Percentiles rank a stretch among this genome's conserved stretches.
Conservation (phyloP, 2,329 filamentous ascomycete species). For the Colletotrichum tropicicola region DNA sequence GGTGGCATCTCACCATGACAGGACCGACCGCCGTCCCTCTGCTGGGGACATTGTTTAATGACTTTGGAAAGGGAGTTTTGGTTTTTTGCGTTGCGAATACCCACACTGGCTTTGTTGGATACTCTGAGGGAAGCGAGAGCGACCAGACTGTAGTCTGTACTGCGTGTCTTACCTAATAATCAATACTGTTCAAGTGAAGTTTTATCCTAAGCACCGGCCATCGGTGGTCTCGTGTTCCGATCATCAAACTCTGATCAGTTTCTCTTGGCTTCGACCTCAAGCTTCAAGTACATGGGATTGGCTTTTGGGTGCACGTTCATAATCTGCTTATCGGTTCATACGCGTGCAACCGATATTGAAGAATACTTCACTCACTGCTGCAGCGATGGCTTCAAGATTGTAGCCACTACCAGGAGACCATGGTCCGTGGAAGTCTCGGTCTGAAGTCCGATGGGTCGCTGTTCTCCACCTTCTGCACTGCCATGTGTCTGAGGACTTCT, state of each 20-base stretch:
- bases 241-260: background rate
- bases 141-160: background rate
- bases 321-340: background rate
- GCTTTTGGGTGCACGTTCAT: constrained; percentile 4
- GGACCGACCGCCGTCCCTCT: background rate
- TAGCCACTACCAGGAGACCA: background rate
- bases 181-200: background rate
- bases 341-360: background rate
- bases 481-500: background rate
- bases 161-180: background rate
- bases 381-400: background rate
- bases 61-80: background rate
- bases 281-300: background rate
- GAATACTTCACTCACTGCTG: background rate
- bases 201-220: background rate
- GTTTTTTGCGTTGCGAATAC: background rate
- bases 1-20: background rate
- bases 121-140: too few relatives aligned
- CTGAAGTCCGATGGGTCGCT: background rate
- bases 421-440: background rate
- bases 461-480: background rate
- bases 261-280: constrained; percentile 6
- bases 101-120: background rate
- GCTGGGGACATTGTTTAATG: constrained; percentile 8
- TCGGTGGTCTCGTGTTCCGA: background rate